Conservation (phyloP, 495 filamentous ascomycete genomes). For the Hypoxylon perforatum region DNA sequence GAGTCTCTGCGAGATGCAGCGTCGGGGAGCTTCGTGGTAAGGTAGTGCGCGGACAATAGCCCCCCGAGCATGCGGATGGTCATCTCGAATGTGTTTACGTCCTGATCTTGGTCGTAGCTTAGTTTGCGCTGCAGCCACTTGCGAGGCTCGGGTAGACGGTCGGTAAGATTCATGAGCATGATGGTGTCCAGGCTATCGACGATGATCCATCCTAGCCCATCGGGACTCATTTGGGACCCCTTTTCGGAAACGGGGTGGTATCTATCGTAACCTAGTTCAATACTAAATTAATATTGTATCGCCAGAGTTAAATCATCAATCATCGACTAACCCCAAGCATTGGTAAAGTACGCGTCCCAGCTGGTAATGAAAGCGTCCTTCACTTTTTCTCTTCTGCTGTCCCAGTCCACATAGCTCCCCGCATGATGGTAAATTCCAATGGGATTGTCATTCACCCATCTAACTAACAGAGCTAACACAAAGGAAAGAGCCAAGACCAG, state of each 20-base stretch:
- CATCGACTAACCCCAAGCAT: constrained; percentile 72
- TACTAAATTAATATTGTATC: constrained; percentile 7
- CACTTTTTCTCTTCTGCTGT: constrained; percentile 68
- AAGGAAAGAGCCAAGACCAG: neutral
- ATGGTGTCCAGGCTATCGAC: constrained; percentile 83
- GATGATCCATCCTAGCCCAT: constrained; percentile 82
- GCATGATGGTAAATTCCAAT: constrained; percentile 31
- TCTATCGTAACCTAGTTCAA: constrained; percentile 69
- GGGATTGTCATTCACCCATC: constrained; percentile 30
- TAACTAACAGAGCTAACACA: constrained; percentile 9
- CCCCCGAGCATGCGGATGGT: constrained; percentile 87
- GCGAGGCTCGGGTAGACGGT: constrained; percentile 73
- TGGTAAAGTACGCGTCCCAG: constrained; percentile 73
- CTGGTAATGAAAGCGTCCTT: constrained; percentile 73
- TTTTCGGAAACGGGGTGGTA: constrained; percentile 73
- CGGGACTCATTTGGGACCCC: constrained; percentile 72
- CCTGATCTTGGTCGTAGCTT: constrained; percentile 76
- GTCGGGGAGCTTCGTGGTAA: constrained; percentile 54
- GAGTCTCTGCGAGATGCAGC: constrained; percentile 61
- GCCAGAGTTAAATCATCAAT: neutral
- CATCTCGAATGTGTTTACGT: constrained; percentile 85
- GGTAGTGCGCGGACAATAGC: constrained; percentile 80
- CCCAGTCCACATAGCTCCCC: constrained; percentile 60
- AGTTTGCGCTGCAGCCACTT: constrained; percentile 80
- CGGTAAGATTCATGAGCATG: constrained; percentile 87